Evolutionary conservation across 129 eudicot species (phyloP).

Genomic region (carrot (Daucus carota)): DH1_v3.0 NC_030384.2:47756501-47757000

Average conservation of each 20-base stretch:
- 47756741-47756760: conserved; percentile 6
- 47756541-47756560: conserved; percentile 76
- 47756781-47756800: conserved; percentile 48
- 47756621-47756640: conserved; percentile 81
- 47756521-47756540: conserved; percentile 89
- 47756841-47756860: conserved; percentile 73
- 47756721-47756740: not conserved
- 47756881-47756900: conserved; percentile 82
- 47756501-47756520: conserved; percentile 24
- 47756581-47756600: conserved; percentile 88
- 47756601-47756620: conserved; percentile 91
- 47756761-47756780: not conserved
- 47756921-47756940: conserved; percentile 82
- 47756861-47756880: conserved; percentile 68
- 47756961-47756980: conserved; percentile 69
- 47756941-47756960: conserved; percentile 62
- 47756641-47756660: conserved; percentile 86
- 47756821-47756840: conserved; percentile 94
- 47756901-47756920: conserved; percentile 98
- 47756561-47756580: conserved; percentile 82
- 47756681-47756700: conserved; percentile 38
- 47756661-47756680: conserved; percentile 97
- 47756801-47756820: conserved; percentile 91
- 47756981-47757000: conserved; percentile 56
- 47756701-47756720: not conserved